A percentile compares a stretch with the other conserved stretches of the same genome.
Conservation (phyloP, 2,329 filamentous ascomycete genomes). For the Talaromyces sp. region DNA sequence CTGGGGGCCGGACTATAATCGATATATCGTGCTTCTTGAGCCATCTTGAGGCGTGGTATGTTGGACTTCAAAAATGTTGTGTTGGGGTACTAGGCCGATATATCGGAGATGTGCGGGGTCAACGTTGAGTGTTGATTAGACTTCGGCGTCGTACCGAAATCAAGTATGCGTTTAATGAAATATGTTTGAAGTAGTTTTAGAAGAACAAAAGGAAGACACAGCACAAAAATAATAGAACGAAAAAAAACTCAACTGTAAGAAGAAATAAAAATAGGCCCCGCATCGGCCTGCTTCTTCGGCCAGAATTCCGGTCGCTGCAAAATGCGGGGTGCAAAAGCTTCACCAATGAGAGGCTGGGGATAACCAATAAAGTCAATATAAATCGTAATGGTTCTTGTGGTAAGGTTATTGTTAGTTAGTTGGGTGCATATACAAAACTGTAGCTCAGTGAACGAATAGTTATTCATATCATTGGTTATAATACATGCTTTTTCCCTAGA, state of each 20-base stretch:
- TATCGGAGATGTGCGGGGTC: background rate
- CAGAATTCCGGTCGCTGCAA: background rate
- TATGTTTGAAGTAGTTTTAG: background rate
- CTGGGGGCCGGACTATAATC: slow-evolving; percentile 54
- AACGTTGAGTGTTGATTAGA: background rate
- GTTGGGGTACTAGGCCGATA: background rate
- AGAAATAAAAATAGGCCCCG: background rate
- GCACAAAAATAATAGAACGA: background rate
- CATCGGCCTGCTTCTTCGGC: slow-evolving; percentile 1
- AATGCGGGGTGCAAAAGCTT: slow-evolving; percentile 5
- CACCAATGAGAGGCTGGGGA: background rate
- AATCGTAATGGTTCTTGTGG: too few species aligned
- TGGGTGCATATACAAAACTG: too few species aligned
- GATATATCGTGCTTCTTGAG: slow-evolving; percentile 50
- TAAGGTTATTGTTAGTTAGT: too few species aligned
- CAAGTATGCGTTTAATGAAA: background rate
- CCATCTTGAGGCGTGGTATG: slow-evolving; percentile 16
- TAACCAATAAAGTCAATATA: background rate
- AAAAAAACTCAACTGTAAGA: background rate
- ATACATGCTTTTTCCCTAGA: background rate
- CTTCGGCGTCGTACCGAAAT: background rate
- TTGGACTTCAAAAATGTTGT: slow-evolving; percentile 11
- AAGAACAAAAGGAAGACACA: background rate
- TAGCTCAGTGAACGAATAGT: too few species aligned
- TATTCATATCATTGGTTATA: background rate